Base-by-base conservation (phyloP, 208 protist genomes). In the Wallacemonas sp. region DNA sequence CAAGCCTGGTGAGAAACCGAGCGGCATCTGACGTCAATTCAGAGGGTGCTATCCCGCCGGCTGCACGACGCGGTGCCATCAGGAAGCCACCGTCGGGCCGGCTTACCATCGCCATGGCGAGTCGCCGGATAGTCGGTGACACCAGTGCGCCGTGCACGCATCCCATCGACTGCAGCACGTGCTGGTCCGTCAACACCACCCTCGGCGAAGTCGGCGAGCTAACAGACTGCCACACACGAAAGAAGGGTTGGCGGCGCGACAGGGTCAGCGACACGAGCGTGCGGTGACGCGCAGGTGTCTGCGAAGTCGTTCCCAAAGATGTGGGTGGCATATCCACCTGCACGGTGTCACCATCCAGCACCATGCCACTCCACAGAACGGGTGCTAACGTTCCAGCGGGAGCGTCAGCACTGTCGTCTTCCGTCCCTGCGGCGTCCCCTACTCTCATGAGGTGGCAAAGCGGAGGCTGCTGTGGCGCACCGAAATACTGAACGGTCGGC, bases 401-500 rank as follows among this genome's bases (percentile, higher is more conserved):
- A 33, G 50, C 19, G 41, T 46, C 19, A 6, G 15, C 41, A 19
- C n/a, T n/a, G n/a, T n/a, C n/a, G n/a, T n/a, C n/a, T n/a, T n/a
- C 41, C 41, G 41, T 0, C 41, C 42, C 15, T 48, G n/a, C 42
- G 42, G 5, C 42, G 42, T 48, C 42, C 5, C 17, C 15, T 15
- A 5, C 15, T n/a, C 22, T 8, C 45, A 57, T 17, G 8, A 57
- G 24, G 32, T 57, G 50, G 13, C 30, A 19, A 3, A 57, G n/a
- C 6, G 30, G 50, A 13, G 50, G 3, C n/a, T 57, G 50, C 29
- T 39, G 50, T 10, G 30, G 50, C 22, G 50, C 71, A 12, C 71
- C 71, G 32, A 71, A 76, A 59, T 76, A 76, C 38, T 46, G 57
- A 33, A 76, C 34, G 30, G 57, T 38, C 6, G 50, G 41, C 26